Base-by-base conservation (phyloP, 148 eudicot species). In the Vaccinium myrtillus region DNA sequence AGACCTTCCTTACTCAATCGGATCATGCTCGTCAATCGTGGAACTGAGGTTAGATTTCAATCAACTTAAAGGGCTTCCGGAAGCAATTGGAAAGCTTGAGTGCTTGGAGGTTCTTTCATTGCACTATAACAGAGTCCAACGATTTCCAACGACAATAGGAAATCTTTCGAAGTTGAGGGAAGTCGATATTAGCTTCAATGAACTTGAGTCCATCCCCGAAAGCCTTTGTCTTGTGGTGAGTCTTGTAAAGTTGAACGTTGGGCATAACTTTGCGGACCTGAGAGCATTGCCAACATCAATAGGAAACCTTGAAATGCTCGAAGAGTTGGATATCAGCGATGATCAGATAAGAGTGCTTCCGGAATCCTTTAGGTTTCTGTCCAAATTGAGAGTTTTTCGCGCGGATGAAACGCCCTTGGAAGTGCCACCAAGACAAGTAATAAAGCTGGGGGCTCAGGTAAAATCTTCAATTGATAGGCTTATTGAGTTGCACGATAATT, bases 211-310 rank as follows among this genome's bases (percentile, higher is more conserved):
- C 54, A 82, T 94, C 78, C 95, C 96, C 0, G 98, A 92, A 87
- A 83, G 90, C 76, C 88, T 94, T 75, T 93, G 94, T 84, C 87
- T 86, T 56, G 89, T 89, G 12, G 75, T 30, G n/a, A 90, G 85
- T 81, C 83, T 94, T 63, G 87, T 87, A 49, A 91, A 87, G 80
- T 59, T 94, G 79, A 91, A 93, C n/a, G 86, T 93, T 46, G 95
- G 92, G 80, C 92, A 92, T 19, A 94, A 94, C 86, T 94, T 94
- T 87, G 94, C 93, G 21, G 93, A 94, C 89, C 89, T 94, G 32
- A 92, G 86, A 81, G 85, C 86, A 30, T 87, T 94, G 88, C 98
- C 98, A 5, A 86, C 78, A 65, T 91, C 91, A 11, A 89, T 94
- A 70, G 98, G 98, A 30, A 90, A 91, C 78, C 90, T 94, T 75